These are phyloP conservation scores for Porphyrellus cyaneotinctus DNA, from an alignment of 768 basidiomycete genomes.

Conservation along the genomic window DNA sequence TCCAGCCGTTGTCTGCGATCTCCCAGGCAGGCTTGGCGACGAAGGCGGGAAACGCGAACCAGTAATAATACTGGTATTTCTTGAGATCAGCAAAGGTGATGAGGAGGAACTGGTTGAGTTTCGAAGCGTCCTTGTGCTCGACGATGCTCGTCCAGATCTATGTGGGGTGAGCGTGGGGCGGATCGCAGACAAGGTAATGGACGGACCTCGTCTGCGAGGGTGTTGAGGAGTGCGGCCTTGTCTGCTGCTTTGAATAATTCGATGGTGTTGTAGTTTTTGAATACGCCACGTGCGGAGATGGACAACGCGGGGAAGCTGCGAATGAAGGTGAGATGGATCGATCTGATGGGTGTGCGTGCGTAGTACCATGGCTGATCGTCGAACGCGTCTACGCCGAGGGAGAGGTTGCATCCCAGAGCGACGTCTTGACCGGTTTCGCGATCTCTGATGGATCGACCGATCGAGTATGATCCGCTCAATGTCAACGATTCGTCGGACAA, in stretches of 20 bases:
- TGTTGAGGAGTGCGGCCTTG: constrained; percentile 83
- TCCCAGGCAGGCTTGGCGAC: constrained; percentile 90
- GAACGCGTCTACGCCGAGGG: constrained; percentile 65
- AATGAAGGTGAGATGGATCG: constrained; percentile 3
- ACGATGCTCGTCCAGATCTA: constrained; percentile 71
- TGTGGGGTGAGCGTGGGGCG: not conserved
- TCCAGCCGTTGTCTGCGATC: constrained; percentile 62
- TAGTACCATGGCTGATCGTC: constrained; percentile 44
- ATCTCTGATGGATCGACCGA: constrained; percentile 71
- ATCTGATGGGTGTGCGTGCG: constrained; percentile 7
- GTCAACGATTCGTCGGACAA: constrained; percentile 70
- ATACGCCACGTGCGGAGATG: constrained; percentile 53
- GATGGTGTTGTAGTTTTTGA: constrained; percentile 97
- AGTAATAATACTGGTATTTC: constrained; percentile 97
- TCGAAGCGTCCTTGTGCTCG: constrained; percentile 46
- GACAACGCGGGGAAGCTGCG: constrained; percentile 46
- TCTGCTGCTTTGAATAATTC: constrained; percentile 91
- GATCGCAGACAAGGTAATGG: not conserved
- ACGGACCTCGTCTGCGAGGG: constrained; percentile 60
- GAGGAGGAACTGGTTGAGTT: constrained; percentile 76
- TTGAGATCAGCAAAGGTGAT: constrained; percentile 97
- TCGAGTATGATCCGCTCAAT: constrained; percentile 62
- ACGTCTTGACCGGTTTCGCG: constrained; percentile 72
- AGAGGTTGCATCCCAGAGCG: constrained; percentile 63
- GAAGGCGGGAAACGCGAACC: constrained; percentile 96